Base-by-base conservation (phyloP, 257 asterid species). In the Nicotiana paniculata region DNA sequence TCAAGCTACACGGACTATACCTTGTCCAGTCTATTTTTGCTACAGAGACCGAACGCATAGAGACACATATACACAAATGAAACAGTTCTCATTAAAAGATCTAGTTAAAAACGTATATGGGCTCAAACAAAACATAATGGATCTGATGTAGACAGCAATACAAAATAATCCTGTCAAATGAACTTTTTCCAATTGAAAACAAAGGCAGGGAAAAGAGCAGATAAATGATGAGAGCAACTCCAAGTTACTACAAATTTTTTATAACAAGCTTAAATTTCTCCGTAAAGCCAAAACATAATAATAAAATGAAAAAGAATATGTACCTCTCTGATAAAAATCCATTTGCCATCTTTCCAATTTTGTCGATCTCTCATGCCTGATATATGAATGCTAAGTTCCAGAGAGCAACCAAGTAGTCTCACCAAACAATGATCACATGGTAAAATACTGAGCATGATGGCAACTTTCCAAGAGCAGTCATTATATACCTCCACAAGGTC, bases 401-500 rank as follows among this genome's bases (percentile, higher is more conserved):
- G 55, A 15, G 90, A 85, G 89, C 84, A 85, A 85, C 96, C 96
- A 74, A 87, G 91, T 58, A 93, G 82, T 86, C 96, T 88, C 59
- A 91, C 95, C 74, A 85, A 84, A 84, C 84, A 94, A 39, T 37
- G 82, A 57, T 90, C 88, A 64, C 88, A 84, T 5, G 76, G 85
- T 53, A 88, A 55, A 77, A 81, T 85, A 86, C 84, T 88, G 93
- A 90, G 76, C 81, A 95, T 81, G 80, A 86, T 58, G 77, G 97
- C 95, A 68, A 86, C 53, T 87, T 85, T 93, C 97, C 98, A 95
- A 24, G 95, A 84, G 85, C 32, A 78, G 26, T 85, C 89, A 65
- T 88, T 81, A 88, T 91, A 90, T 74, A 93, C 92, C 90, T 94
- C 97, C 69, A 94, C 95, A 37, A 89, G 46, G 54, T 90, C 92